A percentile compares a stretch with the other conserved stretches of the same genome.
Evolutionary conservation across 2,329 filamentous ascomycete genomes (phyloP).

Genomic region (Trichoderma asperellum): DNA sequence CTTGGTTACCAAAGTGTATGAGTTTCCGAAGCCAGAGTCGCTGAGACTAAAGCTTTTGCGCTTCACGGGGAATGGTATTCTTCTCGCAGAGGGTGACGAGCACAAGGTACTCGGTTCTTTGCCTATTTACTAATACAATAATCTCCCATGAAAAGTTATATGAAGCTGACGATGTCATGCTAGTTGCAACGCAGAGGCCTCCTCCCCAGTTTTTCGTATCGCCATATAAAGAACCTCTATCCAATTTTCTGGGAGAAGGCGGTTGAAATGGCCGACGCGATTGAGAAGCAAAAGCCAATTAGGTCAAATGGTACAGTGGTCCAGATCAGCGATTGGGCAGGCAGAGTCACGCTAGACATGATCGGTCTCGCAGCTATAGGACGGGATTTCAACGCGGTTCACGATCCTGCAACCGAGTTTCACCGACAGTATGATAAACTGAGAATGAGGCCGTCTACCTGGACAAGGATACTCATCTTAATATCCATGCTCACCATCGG

Average conservation of each 20-base stretch:
- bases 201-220: slow-evolving; percentile 40
- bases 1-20: slow-evolving; percentile 66
- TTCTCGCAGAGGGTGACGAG: slow-evolving; percentile 40
- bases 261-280: slow-evolving; percentile 33
- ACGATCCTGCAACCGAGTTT: background rate
- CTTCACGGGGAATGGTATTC: slow-evolving; percentile 68
- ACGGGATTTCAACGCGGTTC: background rate
- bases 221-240: slow-evolving; percentile 41
- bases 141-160: no score
- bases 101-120: slow-evolving; percentile 35
- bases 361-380: slow-evolving; percentile 41
- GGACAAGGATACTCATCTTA: background rate
- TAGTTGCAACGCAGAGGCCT: slow-evolving; percentile 39
- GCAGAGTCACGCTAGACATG: slow-evolving; percentile 42
- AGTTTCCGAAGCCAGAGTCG: slow-evolving; percentile 62
- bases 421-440: background rate
- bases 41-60: slow-evolving; percentile 74
- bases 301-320: background rate
- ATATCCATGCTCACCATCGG: background rate
- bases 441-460: background rate
- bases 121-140: no score
- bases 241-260: slow-evolving; percentile 42
- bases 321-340: slow-evolving; percentile 31
- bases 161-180: no score
- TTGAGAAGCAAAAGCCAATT: slow-evolving; percentile 5